Base-by-base conservation (phyloP, 148 eudicot species). In the Linanthus parryae region DNA sequence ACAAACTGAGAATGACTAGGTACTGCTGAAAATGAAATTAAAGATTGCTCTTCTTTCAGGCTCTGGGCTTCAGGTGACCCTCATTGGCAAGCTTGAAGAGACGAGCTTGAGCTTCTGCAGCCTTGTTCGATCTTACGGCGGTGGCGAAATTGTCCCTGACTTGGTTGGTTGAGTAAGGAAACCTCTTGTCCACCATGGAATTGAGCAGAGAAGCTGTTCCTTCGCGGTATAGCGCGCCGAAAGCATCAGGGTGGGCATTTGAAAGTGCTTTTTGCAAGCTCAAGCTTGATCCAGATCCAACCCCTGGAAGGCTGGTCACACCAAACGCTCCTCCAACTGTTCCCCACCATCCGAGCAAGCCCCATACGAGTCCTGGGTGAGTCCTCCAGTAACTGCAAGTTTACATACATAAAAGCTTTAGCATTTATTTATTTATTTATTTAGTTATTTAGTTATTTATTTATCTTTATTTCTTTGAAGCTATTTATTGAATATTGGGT, bases 41-140 rank as follows among this genome's bases (percentile, higher is more conserved):
- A n/a, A n/a, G n/a, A n/a, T n/a, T n/a, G n/a, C n/a, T 31, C 11
- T 31, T 31, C 35, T 31, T 31, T 31, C 72, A 67, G 56, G 48
- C 40, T 55, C 56, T 61, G 38, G 75, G 61, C 68, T 66, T 70
- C 57, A 72, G 66, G 35, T 65, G 58, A 25, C 82, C 87, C 77
- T 92, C 88, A 47, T 92, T 92, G 9, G 99, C 99, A 36, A 73
- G 73, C 85, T 73, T 75, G 80, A 88, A 92, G 61, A 82, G 62
- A 14, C 56, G 47, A 15, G 94, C 99, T 54, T 92, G 99, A 10
- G 75, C 31, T 1, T 88, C 73, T 5, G 99, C 99, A 1, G 80
- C 82, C 54, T 76, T 71, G 58, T 75, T 73, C 2, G 99, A 84
- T 52, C 59, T 1, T 1, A 80, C 71, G 23, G 91, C 76, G 1